Evolutionary conservation across 208 protist genomes (phyloP).

Genomic region (Angomonas desouzai): DNA sequence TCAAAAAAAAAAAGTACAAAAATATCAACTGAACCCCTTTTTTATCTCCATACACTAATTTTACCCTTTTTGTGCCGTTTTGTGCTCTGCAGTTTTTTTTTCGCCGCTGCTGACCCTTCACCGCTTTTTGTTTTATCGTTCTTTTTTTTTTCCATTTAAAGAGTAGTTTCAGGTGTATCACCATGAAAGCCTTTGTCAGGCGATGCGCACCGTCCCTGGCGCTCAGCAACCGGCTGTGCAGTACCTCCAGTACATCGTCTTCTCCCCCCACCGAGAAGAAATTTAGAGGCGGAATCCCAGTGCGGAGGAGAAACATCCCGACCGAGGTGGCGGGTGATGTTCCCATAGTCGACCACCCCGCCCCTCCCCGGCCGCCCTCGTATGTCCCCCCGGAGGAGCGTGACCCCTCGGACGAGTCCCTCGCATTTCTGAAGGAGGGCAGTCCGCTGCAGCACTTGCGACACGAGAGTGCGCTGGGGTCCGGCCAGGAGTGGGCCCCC

Average conservation of each 20-base stretch:
- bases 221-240: background rate
- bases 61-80: background rate
- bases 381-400: conserved; percentile 78
- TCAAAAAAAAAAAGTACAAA: conserved; percentile 10
- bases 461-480: conserved; percentile 11
- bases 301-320: background rate
- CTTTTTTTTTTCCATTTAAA: conserved; percentile 7
- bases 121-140: too few relatives aligned
- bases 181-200: conserved; percentile 8
- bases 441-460: conserved; percentile 27
- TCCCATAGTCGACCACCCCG: conserved; percentile 30
- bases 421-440: conserved; percentile 49
- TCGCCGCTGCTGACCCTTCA: too few relatives aligned
- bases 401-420: conserved; percentile 49
- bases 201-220: background rate
- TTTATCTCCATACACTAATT: background rate
- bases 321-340: background rate
- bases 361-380: conserved; percentile 50
- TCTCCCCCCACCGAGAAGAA: background rate
- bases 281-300: background rate
- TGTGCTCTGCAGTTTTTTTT: conserved; percentile 5
- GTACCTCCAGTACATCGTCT: background rate
- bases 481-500: conserved; percentile 42
- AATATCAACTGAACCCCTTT: conserved; percentile 3
- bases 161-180: background rate